Evolutionary conservation across 1,139 yeast species (phyloP).

Genomic region (Schizosaccharomyces versatilis): DNA sequence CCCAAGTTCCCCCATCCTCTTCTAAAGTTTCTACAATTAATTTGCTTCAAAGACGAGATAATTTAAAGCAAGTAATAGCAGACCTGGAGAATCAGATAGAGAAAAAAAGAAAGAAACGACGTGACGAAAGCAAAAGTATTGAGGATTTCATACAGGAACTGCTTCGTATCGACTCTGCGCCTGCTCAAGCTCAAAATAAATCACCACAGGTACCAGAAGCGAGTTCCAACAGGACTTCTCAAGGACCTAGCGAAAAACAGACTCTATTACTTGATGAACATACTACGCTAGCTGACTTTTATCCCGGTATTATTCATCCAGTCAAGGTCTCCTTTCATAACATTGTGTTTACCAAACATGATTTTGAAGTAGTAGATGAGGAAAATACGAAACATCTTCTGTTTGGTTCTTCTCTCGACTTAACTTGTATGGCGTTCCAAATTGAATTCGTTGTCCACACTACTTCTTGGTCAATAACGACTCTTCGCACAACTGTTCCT

Average conservation of each 20-base stretch:
- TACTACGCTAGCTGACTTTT: not conserved
- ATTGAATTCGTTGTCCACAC: not conserved
- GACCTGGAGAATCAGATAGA: not conserved
- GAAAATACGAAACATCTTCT: not conserved
- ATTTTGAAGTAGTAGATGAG: not conserved
- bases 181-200: not conserved
- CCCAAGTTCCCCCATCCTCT: no score
- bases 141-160: not conserved
- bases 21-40: not conserved
- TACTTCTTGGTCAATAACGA: not conserved
- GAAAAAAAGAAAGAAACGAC: no score
- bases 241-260: not conserved
- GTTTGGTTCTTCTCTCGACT: not conserved
- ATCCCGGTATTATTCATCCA: not conserved
- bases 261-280: not conserved
- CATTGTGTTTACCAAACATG: not conserved
- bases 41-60: not conserved
- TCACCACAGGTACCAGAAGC: not conserved
- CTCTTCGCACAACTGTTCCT: not conserved
- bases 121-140: no score
- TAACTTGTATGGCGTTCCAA: not conserved
- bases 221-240: no score
- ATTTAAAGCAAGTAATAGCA: not conserved
- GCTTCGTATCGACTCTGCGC: not conserved
- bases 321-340: not conserved